Conservation (phyloP, 2,329 filamentous ascomycete genomes). For the Colletotrichum melonis region DNA sequence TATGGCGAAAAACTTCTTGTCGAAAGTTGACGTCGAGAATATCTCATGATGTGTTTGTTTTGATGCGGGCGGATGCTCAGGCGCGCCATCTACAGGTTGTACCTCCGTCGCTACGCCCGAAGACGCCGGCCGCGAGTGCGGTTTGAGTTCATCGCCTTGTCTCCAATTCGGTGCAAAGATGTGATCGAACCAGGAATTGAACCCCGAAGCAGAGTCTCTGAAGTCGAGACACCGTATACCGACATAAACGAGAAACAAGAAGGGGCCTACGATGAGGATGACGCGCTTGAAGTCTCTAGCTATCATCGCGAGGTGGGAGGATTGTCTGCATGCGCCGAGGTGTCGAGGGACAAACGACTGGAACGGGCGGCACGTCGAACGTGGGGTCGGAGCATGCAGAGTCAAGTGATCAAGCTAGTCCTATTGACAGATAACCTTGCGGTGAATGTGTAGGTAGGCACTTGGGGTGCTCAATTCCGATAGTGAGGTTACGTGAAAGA, state of each 20-base stretch:
- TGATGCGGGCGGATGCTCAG: not conserved
- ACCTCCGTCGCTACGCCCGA: slow-evolving; percentile 53
- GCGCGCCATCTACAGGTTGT: slow-evolving; percentile 30
- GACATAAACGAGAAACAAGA: slow-evolving; percentile 45
- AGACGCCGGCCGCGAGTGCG: slow-evolving; percentile 43
- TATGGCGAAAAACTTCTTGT: slow-evolving; percentile 61
- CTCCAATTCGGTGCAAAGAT: slow-evolving; percentile 27
- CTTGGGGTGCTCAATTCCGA: not conserved
- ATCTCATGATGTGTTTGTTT: slow-evolving; percentile 49
- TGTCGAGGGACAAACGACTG: not conserved
- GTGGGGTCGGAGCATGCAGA: not conserved
- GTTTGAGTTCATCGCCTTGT: slow-evolving; percentile 26
- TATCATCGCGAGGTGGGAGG: slow-evolving; percentile 42
- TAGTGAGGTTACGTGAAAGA: not conserved
- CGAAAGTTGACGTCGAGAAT: slow-evolving; percentile 57
- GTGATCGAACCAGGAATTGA: slow-evolving; percentile 20
- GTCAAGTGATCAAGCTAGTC: not conserved
- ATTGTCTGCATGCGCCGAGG: not conserved
- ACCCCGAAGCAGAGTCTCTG: not conserved
- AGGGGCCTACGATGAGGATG: slow-evolving; percentile 43
- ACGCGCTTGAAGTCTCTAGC: slow-evolving; percentile 46
- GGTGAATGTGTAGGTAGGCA: not conserved
- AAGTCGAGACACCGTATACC: slow-evolving; percentile 30
- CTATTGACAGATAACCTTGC: not conserved
- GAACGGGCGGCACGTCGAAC: not conserved